Evolutionary conservation across 2,329 filamentous ascomycete genomes (phyloP), one percentile per base, ranked within the genome.

Genomic region (Aspergillus intermedius): DNA sequence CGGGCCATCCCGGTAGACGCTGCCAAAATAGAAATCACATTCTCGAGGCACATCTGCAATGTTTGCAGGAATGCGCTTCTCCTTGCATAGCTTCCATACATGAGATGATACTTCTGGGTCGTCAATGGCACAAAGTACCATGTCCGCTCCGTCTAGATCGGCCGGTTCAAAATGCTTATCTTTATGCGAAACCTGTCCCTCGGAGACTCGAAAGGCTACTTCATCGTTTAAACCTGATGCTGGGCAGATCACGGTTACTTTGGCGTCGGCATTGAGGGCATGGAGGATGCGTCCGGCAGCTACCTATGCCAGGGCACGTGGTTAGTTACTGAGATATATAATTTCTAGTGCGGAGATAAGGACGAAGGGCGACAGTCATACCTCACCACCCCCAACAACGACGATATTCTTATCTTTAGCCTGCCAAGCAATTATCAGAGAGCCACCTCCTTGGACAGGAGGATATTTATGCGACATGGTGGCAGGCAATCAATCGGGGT

Each of bases 1-100:
- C 5, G 93, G 93, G 0, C 93, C 93, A 67, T 98, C 93, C 45
- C 93, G 85, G 71, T 98, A 88, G 35, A 96, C 85, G 65, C 87
- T 93, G 54, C 93, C 93, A 73, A 98, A 98, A 77, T 96, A 98
- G 66, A 98, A 98, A 65, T 98, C 93, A 70, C 93, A 98, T 69
- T 98, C 93, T 0, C 89, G 81, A 0, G 93, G 93, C 3, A 98
- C 93, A 66, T 98, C 93, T 57, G 93, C 93, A 57, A 98, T 95
- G 69, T 98, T 98, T 49, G 90, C 91, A 5, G 90, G 83, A 55
- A 97, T 87, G 52, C 83, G 83, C 51, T 77, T 80, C 66, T 89
- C 80, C 69, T 95, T 91, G 78, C 91, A 97, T 21, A 95, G 78
- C 66, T 91, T 91, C 87, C 90, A 98, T 65, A 98, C 89, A 54